Percentiles rank a stretch among this genome's conserved stretches.
phyloP scores from a whole-genome alignment of 208 protist genomes.

The Crithidia fasciculata region DNA sequence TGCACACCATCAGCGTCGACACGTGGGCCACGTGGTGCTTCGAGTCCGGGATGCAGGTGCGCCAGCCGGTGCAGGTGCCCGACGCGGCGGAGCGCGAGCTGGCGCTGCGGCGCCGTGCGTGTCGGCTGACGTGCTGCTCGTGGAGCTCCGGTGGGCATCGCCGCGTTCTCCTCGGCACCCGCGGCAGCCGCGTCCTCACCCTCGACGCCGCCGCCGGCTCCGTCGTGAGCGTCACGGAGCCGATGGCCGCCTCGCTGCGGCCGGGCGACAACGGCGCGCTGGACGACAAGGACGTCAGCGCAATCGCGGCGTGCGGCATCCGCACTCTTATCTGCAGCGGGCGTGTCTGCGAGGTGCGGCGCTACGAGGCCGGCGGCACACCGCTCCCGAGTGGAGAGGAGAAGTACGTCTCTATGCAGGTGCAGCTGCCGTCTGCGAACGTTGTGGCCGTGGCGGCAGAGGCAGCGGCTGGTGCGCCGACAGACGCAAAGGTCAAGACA shows the following conservation, averaged over 20 bases:
- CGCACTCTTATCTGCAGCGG: constrained; percentile 67
- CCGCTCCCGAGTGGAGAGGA: constrained; percentile 71
- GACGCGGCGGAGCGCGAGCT: constrained; percentile 50
- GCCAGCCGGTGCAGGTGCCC: constrained; percentile 44
- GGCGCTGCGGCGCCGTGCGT: constrained; percentile 38
- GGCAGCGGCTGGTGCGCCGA: background rate
- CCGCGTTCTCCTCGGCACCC: constrained; percentile 67
- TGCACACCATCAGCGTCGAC: constrained; percentile 77
- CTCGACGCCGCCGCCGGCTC: constrained; percentile 57
- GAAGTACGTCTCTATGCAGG: constrained; percentile 53
- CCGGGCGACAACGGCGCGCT: background rate
- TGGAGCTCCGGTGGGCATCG: constrained; percentile 68
- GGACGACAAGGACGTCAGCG: constrained; percentile 48
- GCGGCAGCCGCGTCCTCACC: constrained; percentile 64
- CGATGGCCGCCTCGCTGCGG: constrained; percentile 16
- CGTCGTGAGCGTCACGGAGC: constrained; percentile 55
- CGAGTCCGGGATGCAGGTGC: constrained; percentile 44
- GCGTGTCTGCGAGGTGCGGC: constrained; percentile 63
- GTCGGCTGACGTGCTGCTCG: constrained; percentile 47
- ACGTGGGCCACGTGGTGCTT: constrained; percentile 72
- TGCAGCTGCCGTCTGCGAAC: constrained; percentile 46
- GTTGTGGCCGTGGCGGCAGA: background rate
- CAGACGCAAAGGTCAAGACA: background rate
- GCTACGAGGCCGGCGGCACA: constrained; percentile 37
- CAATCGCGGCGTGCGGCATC: constrained; percentile 47